Percentiles rank a stretch among this genome's conserved stretches.
phyloP scores from a whole-genome alignment of 768 basidiomycete species.

The Psilocybe cyanescens region DNA sequence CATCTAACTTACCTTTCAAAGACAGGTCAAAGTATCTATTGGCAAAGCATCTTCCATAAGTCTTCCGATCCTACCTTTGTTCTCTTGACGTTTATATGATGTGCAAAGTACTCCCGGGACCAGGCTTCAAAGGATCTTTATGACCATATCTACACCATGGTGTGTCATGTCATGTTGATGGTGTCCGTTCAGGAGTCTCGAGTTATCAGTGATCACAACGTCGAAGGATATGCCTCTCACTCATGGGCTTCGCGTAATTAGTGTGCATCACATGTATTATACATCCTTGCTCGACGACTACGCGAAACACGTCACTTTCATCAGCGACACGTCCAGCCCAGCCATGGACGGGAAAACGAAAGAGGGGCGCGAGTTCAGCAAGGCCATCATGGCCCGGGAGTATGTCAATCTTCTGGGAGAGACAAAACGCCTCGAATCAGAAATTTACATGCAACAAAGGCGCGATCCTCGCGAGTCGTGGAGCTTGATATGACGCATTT shows the following conservation, averaged over 20 bases:
- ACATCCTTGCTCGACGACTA: slow-evolving; percentile 59
- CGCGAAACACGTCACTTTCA: slow-evolving; percentile 52
- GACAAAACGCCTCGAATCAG: no score
- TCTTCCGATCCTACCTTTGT: slow-evolving; percentile 60
- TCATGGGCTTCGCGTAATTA: slow-evolving; percentile 57
- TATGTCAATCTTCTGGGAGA: slow-evolving; percentile 33
- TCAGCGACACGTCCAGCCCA: slow-evolving; percentile 53
- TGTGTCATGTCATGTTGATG: slow-evolving; percentile 25
- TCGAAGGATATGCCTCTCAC: slow-evolving; percentile 47
- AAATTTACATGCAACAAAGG: no score
- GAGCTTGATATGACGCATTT: no score
- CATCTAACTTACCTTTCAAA: no score
- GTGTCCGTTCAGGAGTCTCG: slow-evolving; percentile 45
- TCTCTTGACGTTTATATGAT: slow-evolving; percentile 57
- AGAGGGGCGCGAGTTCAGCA: slow-evolving; percentile 30
- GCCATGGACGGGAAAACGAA: slow-evolving; percentile 43
- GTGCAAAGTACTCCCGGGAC: slow-evolving; percentile 66
- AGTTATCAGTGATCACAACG: slow-evolving; percentile 32
- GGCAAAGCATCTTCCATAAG: slow-evolving; percentile 42
- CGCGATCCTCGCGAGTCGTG: no score
- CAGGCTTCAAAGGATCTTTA: slow-evolving; percentile 59
- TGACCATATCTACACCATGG: slow-evolving; percentile 50
- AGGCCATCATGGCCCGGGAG: slow-evolving; percentile 44
- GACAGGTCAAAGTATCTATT: slow-evolving; percentile 45
- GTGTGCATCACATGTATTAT: slow-evolving; percentile 64